Percentiles rank a stretch among this genome's conserved stretches.
phyloP scores from a whole-genome alignment of 2,329 filamentous ascomycete genomes.

The Nemania sp. region DNA sequence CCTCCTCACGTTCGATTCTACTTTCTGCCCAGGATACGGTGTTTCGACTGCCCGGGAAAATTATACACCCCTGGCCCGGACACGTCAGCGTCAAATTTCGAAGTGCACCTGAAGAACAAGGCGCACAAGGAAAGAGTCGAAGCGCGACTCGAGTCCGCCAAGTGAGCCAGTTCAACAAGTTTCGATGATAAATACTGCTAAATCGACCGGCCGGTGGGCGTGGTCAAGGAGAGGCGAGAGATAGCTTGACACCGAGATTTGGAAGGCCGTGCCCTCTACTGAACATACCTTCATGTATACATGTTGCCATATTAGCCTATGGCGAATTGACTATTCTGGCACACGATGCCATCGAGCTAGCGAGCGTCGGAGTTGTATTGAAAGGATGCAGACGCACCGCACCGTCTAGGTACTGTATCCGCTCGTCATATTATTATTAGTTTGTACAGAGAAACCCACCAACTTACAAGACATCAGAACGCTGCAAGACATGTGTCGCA shows the following conservation, averaged over 20 bases:
- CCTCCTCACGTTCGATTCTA: conserved; percentile 72
- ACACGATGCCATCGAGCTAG: conserved; percentile 13
- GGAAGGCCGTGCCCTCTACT: conserved; percentile 7
- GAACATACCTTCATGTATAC: conserved; percentile 22
- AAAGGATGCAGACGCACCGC: conserved; percentile 9
- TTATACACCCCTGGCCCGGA: conserved; percentile 89
- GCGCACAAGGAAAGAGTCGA: conserved; percentile 75
- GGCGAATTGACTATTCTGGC: conserved; percentile 6
- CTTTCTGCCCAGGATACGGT: conserved; percentile 87
- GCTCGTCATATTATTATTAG: not conserved
- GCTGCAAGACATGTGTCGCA: too few species aligned
- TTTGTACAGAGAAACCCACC: conserved; percentile 21
- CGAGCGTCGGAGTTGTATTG: conserved; percentile 24
- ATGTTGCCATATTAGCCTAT: conserved; percentile 9
- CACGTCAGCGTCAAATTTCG: conserved; percentile 85
- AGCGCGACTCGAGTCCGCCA: conserved; percentile 20
- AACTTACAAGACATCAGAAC: too few species aligned
- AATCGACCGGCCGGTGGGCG: not conserved
- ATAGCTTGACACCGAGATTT: not conserved
- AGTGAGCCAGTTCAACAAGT: conserved; percentile 6
- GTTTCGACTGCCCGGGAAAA: conserved; percentile 90
- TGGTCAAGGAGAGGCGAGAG: not conserved
- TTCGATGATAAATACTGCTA: not conserved
- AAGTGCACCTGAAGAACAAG: conserved; percentile 87
- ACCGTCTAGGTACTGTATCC: not conserved